Conservation (phyloP, 805 yeast genomes). For the Pichia cephalocereana region DNA sequence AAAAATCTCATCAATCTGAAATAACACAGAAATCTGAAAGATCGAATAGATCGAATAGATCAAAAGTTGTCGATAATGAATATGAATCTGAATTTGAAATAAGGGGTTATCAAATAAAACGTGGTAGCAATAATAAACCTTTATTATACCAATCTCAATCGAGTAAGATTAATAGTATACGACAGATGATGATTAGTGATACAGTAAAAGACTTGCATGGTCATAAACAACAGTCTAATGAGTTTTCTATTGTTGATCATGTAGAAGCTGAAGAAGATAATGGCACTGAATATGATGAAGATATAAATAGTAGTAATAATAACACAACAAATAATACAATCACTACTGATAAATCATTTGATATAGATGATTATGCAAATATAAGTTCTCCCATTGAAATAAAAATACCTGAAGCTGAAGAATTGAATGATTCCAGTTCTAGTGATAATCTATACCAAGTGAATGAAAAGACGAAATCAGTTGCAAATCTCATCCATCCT, state of each 20-base stretch:
- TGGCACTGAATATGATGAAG: not conserved
- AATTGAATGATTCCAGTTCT: not conserved
- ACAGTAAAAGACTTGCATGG: too few relatives aligned
- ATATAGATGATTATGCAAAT: not conserved
- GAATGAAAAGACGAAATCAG: conserved; percentile 2
- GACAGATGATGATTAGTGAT: too few relatives aligned
- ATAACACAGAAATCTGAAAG: not conserved
- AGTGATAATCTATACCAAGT: not conserved
- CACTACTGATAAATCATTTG: not conserved
- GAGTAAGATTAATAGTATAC: too few relatives aligned
- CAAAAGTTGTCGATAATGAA: too few relatives aligned
- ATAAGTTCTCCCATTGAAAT: not conserved
- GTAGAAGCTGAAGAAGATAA: not conserved
- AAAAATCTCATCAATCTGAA: not conserved
- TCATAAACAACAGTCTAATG: too few relatives aligned
- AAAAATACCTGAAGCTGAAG: not conserved
- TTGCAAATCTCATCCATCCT: conserved; percentile 5
- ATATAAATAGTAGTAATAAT: not conserved
- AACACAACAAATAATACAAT: not conserved
- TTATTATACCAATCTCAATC: not conserved
- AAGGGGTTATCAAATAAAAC: too few relatives aligned
- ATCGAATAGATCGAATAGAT: too few relatives aligned
- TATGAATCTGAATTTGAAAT: too few relatives aligned
- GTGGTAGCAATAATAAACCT: not conserved
- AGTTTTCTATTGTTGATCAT: too few relatives aligned